Evolutionary conservation across 75 land plant species (phyloP), one percentile per base, ranked within the genome.

Genomic region (Picea sitchensis): DNA sequence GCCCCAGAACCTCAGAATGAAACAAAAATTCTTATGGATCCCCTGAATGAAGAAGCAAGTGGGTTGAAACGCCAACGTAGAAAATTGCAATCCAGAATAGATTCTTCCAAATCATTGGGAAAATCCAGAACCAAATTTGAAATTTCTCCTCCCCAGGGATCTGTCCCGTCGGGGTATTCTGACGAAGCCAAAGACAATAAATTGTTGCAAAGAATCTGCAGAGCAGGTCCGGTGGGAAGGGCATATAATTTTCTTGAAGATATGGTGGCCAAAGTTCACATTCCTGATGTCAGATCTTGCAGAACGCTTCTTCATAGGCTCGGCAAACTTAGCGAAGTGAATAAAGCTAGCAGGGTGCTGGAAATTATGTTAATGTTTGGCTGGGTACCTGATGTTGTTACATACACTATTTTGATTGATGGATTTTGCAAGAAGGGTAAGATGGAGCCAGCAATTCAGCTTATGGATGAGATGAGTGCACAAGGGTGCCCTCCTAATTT

Each of bases 241-340:
- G 86, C 79, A 41, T 77, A 83, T 18, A 61, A 34, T 3, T 61
- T 75, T 38, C 84, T 87, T 2, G 84, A 85, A 77, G 15, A 21
- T 32, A 86, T 84, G 87, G 73, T 81, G 21, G 75, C 61, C 69
- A 80, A 32, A 8, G 88, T 87, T 21, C 78, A 76, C 12, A 75
- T 81, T 71, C 91, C 92, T 58, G 83, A 81, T 34, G 64, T 84
- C 58, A 75, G 80, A 2, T 58, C 86, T 15, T 88, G 88, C 79
- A 84, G 86, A 3, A 84, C 86, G 23, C 75, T 90, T 61, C 82
- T 88, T 65, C 80, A 80, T 26, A 87, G 87, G 30, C 80, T 91
- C 59, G 86, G 91, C 65, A 76, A 61, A 56, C 12, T 12, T 9
- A 82, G 85, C 14, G 65, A 78, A 72, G 79, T 84, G n/a, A 36